phyloP scores from a whole-genome alignment of 2,329 filamentous ascomycete genomes.

The Scytalidium sp. region DNA sequence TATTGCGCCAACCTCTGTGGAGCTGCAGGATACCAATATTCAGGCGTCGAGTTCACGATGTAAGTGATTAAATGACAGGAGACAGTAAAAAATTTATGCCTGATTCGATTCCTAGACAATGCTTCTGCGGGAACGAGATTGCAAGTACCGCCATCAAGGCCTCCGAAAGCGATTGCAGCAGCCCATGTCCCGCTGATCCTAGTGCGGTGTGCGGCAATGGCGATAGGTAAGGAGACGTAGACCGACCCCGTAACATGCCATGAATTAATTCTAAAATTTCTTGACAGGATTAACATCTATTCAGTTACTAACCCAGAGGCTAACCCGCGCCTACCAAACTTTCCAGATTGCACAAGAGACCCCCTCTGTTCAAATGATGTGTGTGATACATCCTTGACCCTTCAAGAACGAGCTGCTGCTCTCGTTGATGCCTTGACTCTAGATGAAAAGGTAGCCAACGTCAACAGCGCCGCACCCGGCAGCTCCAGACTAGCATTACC shows the following conservation, averaged over 20 bases:
- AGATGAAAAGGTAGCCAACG: conserved; percentile 3
- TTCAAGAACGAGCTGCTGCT: neutral
- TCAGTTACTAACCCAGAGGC: neutral
- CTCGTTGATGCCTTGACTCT: conserved; percentile 1
- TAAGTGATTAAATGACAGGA: neutral
- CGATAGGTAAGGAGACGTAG: neutral
- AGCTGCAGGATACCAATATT: neutral
- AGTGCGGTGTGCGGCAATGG: conserved; percentile 2
- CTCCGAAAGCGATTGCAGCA: neutral
- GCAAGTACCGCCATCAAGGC: neutral
- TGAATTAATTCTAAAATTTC: neutral
- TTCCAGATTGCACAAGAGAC: conserved; percentile 1
- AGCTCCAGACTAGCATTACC: conserved; percentile 2
- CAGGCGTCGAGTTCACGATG: neutral
- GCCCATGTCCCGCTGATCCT: neutral
- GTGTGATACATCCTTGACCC: conserved; percentile 1
- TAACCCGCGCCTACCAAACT: neutral
- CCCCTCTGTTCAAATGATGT: conserved; percentile 1
- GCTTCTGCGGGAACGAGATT: neutral
- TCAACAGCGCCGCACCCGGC: neutral
- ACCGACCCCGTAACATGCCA: neutral
- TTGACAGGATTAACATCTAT: neutral
- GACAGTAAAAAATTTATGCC: no score
- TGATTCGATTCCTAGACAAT: neutral
- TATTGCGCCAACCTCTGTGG: neutral